Conservation (phyloP, 1,284 basidiomycete genomes). For the Cutaneotrichosporon sp. region DNA sequence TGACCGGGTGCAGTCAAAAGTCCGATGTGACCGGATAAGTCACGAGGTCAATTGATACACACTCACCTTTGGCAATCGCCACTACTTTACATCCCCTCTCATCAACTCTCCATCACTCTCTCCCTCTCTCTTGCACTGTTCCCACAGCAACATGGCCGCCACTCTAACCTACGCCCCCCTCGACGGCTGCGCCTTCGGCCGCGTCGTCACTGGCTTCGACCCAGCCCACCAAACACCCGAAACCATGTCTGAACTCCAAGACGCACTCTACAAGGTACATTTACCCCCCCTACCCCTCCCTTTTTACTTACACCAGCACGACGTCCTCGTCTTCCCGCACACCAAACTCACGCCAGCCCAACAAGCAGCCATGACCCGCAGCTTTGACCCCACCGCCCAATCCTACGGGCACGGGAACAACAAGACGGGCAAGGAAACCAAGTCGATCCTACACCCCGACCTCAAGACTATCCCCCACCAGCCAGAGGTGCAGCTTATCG, state of each 20-base stretch:
- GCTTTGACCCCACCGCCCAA: slow-evolving; percentile 70
- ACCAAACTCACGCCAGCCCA: slow-evolving; percentile 71
- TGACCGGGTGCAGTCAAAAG: too few species aligned
- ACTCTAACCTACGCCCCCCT: slow-evolving; percentile 2
- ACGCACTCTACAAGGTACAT: slow-evolving; percentile 59
- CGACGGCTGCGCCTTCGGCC: slow-evolving; percentile 57
- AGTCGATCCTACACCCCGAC: slow-evolving; percentile 77
- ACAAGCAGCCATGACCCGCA: slow-evolving; percentile 74
- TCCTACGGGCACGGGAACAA: slow-evolving; percentile 81
- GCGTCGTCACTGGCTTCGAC: slow-evolving; percentile 64
- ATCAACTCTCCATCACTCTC: background rate
- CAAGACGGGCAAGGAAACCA: slow-evolving; percentile 68
- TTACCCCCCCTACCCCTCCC: background rate
- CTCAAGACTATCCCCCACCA: slow-evolving; percentile 81
- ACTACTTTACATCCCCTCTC: background rate
- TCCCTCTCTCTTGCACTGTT: background rate
- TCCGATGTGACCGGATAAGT: too few species aligned
- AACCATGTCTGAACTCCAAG: slow-evolving; percentile 62
- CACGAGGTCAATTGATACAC: background rate
- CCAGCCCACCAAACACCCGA: slow-evolving; percentile 60
- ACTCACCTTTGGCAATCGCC: background rate
- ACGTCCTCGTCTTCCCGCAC: slow-evolving; percentile 70
- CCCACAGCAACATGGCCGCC: background rate
- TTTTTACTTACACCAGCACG: slow-evolving; percentile 58
- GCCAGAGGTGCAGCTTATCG: slow-evolving; percentile 82